Evolutionary conservation across 2,329 filamentous ascomycete species (phyloP).

Genomic region (Botryotinia globosa): DNA sequence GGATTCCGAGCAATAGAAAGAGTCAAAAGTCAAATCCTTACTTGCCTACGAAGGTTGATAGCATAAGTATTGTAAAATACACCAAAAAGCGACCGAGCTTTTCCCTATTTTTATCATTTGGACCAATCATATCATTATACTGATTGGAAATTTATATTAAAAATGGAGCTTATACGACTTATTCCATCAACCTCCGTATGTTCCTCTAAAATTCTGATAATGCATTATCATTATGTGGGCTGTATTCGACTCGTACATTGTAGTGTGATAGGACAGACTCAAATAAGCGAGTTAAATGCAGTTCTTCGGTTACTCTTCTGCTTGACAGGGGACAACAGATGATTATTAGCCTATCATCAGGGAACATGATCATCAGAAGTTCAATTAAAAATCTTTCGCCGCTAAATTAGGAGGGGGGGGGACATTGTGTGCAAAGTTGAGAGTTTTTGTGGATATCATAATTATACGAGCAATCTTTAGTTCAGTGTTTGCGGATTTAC

Average conservation of each 20-base stretch:
- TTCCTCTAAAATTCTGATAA: neutral
- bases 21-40: neutral
- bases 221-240: neutral
- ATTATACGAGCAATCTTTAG: neutral
- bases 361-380: neutral
- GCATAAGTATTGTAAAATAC: too few relatives aligned
- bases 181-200: too few relatives aligned
- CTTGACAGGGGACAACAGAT: neutral
- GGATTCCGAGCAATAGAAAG: neutral
- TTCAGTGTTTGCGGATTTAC: neutral
- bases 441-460: neutral
- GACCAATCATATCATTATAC: too few relatives aligned
- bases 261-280: neutral
- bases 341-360: neutral
- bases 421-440: neutral
- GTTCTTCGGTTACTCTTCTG: neutral
- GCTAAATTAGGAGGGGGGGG: neutral
- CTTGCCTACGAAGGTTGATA: too few relatives aligned
- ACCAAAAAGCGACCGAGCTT: too few relatives aligned
- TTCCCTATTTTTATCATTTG: too few relatives aligned
- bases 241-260: neutral
- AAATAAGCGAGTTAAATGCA: neutral
- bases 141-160: too few relatives aligned
- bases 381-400: neutral
- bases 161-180: too few relatives aligned